Evolutionary conservation across 2,329 filamentous ascomycete genomes (phyloP).

Genomic region (Mollisiaceae sp.): DNA sequence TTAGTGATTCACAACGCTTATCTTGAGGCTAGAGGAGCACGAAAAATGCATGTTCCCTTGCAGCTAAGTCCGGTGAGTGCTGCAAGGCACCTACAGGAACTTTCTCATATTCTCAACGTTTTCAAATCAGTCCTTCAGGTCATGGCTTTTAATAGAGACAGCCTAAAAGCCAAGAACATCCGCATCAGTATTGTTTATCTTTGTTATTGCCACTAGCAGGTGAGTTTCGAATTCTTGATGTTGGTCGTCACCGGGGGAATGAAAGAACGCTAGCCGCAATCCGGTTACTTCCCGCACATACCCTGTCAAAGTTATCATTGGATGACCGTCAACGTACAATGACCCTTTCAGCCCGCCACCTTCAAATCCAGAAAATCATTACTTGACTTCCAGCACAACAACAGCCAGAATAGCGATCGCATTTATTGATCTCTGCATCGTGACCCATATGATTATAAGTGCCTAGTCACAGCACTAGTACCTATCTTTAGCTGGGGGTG

Average conservation of each 20-base stretch:
- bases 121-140: not conserved
- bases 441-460: not conserved
- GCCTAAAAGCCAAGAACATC: not conserved
- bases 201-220: not conserved
- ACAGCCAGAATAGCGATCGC: not conserved
- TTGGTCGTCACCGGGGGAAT: not conserved
- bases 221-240: slow-evolving; percentile 3
- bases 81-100: slow-evolving; percentile 12
- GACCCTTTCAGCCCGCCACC: not conserved
- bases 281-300: slow-evolving; percentile 12
- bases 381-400: not conserved
- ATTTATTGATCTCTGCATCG: not conserved
- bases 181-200: not conserved
- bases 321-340: not conserved
- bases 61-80: not conserved
- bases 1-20: not conserved
- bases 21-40: not conserved
- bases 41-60: not conserved
- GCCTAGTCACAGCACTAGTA: not conserved
- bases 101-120: slow-evolving; percentile 5
- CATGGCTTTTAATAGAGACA: not conserved
- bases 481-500: not conserved
- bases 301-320: slow-evolving; percentile 1
- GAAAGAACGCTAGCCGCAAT: not conserved
- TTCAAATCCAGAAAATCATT: not conserved